Evolutionary conservation across 148 eudicot species (phyloP), one percentile per base, ranked within the genome.

Genomic region (Amaranthus hypochondriacus): DNA sequence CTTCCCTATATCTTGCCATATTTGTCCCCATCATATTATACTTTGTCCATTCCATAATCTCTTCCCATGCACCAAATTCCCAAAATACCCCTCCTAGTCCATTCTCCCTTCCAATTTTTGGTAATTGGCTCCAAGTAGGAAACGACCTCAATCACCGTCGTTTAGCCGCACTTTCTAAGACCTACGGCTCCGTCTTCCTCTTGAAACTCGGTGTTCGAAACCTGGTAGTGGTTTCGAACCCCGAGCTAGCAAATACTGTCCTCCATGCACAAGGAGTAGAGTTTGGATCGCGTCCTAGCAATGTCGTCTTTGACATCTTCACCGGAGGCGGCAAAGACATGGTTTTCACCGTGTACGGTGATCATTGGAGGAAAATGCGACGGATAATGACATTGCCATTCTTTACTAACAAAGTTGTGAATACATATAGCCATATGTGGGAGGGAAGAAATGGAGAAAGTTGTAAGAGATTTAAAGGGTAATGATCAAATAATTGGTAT

Each of bases 111-210:
- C 89, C 89, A 0, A 68, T 86, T 7, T 80, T 86, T 18, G 89
- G 87, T 5, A 86, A 86, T 15, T 86, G 89, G 89, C 82, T 84
- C 51, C 89, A 84, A 68, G 87, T 86, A 56, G 89, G 89, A 4
- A 78, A 86, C 39, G 85, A 86, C 66, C 81, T 86, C 5, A 86
- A 86, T 78, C 89, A 86, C 62, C 76, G 87, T 3, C 73, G 72
- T 51, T 68, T 84, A 5, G 82, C 87, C 4, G 66, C 59, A n/a
- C 76, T 84, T 42, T 72, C 87, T 0, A 76, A 82, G 68, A 71
- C 71, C 55, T 84, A 71, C 14, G 89, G 87, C 39, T 53, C 78
- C 5, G 47, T 84, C 50, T 82, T 86, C 59, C 70, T 84, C 52
- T 81, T 86, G 14, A 79, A 75, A 21, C 78, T 86, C 62, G 89